Base-by-base conservation (phyloP, 129 eudicot genomes). In the Cynara cardunculus region DNA sequence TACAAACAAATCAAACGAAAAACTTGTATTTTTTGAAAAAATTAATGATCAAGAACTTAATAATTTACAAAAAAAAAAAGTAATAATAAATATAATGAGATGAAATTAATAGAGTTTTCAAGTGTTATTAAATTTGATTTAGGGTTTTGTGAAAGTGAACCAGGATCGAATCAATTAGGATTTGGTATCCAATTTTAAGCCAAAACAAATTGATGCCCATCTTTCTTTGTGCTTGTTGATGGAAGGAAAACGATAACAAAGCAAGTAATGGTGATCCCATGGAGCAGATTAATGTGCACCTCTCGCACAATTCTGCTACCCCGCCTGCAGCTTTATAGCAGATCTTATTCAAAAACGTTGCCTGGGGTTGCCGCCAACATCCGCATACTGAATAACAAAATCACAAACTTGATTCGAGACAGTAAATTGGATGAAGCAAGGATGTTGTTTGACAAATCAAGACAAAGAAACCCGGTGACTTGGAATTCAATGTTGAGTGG, bases 401-500 rank as follows among this genome's bases (percentile, higher is more conserved):
- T 93, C 77, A 82, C 86, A 28, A 72, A 59, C 22, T 82, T 91
- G 44, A 88, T 87, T 26, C 78, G 86, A 73, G 75, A 56, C 35
- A 82, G 85, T 7, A 81, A 84, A 8, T 61, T 89, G 32, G 79
- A 88, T 12, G 94, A 89, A 19, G 94, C 98, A 18, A 84, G 91
- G 37, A 25, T 14, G 22, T 31, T 89, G 73, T 93, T 93, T 18
- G 88, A 93, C 76, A 71, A 74, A 71, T 71, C 86, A 44, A 62
- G 74, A 3, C 80, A 83, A 46, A 81, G 89, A 82, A 89, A 91
- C 80, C 85, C 90, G 0, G 83, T 86, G 11, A 93, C 98, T 2
- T 93, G 98, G 98, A 93, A 93, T 25, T 84, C 93, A 28, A 89
- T 93, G 90, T 19, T 91, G 30, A 83, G 86, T 78, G 98, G 98